A percentile compares a stretch with the other conserved stretches of the same genome.
Conservation (phyloP, 2,329 filamentous ascomycete species). For the Ophiostoma fasciatum region DNA sequence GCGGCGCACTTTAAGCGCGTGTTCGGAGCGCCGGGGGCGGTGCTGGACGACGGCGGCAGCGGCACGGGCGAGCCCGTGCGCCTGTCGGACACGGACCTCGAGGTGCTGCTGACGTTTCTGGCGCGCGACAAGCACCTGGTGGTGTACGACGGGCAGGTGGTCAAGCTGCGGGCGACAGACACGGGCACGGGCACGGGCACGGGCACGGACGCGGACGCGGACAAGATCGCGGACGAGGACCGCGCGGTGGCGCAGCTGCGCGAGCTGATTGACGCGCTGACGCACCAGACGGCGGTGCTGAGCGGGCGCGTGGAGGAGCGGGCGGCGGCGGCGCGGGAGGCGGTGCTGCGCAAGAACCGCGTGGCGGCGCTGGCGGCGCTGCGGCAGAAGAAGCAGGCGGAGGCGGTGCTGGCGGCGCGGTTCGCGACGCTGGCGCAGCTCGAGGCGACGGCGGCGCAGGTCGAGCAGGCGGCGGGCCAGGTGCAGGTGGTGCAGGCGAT, state of each 20-base stretch:
- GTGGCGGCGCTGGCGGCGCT: conserved; percentile 64
- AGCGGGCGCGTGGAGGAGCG: conserved; percentile 52
- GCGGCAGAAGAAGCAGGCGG: conserved; percentile 67
- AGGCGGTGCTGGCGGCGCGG: conserved; percentile 34
- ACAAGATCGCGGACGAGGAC: conserved; percentile 64
- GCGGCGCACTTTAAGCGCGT: conserved; percentile 46
- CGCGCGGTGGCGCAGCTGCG: conserved; percentile 71
- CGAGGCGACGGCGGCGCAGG: conserved; percentile 66
- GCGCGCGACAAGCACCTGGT: conserved; percentile 48
- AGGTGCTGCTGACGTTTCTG: conserved; percentile 55
- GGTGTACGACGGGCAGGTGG: conserved; percentile 47
- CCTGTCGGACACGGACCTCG: conserved; percentile 49
- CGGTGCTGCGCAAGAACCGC: conserved; percentile 52
- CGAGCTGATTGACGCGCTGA: conserved; percentile 59
- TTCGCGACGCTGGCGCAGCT: conserved; percentile 39
- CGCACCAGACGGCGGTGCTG: conserved; percentile 55
- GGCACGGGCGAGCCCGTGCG: conserved; percentile 31
- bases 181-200: conserved; percentile 25
- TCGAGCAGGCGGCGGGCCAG: conserved; percentile 76
- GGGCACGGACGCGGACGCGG: conserved; percentile 35
- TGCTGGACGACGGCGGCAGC: conserved; percentile 22
- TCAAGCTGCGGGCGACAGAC: conserved; percentile 63
- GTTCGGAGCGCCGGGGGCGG: conserved; percentile 30
- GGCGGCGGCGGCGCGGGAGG: conserved; percentile 44
- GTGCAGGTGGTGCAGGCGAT: conserved; percentile 73